A percentile compares a stretch with the other conserved stretches of the same genome.
Conservation (phyloP, 495 filamentous ascomycete genomes). For the Hyphodiscus hymeniophilus region DNA sequence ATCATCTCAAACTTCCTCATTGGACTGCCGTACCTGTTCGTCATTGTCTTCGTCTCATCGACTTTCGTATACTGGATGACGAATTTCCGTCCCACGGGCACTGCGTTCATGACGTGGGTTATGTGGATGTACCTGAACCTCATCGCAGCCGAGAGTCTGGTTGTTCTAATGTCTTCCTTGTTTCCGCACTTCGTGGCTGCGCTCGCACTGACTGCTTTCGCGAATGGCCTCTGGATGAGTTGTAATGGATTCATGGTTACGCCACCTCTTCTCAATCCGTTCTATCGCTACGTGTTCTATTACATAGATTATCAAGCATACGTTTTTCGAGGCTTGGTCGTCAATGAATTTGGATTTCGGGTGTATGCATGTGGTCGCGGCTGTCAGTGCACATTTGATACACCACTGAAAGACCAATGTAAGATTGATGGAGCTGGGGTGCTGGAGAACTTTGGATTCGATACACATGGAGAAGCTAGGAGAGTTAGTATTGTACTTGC, state of each 20-base stretch:
- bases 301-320: constrained; percentile 62
- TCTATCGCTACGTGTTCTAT: constrained; percentile 74
- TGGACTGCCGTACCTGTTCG: constrained; percentile 63
- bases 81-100: constrained; percentile 58
- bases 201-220: constrained; percentile 65
- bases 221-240: constrained; percentile 79
- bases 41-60: constrained; percentile 65
- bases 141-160: constrained; percentile 66
- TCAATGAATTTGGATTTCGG: constrained; percentile 64
- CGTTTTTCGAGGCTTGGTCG: constrained; percentile 83
- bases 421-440: constrained; percentile 60
- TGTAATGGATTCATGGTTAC: constrained; percentile 59
- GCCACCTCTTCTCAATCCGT: constrained; percentile 58
- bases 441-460: constrained; percentile 58
- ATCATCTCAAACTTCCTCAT: constrained; percentile 69
- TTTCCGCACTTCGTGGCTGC: constrained; percentile 70
- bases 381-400: constrained; percentile 61
- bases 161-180: constrained; percentile 60
- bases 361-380: constrained; percentile 46
- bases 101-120: constrained; percentile 66
- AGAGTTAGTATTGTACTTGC: constrained; percentile 68
- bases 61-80: constrained; percentile 67
- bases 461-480: constrained; percentile 47
- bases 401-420: constrained; percentile 51
- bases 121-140: constrained; percentile 81